Evolutionary conservation across 495 filamentous ascomycete genomes (phyloP).

Genomic region (Penicillium maclennaniae): DNA sequence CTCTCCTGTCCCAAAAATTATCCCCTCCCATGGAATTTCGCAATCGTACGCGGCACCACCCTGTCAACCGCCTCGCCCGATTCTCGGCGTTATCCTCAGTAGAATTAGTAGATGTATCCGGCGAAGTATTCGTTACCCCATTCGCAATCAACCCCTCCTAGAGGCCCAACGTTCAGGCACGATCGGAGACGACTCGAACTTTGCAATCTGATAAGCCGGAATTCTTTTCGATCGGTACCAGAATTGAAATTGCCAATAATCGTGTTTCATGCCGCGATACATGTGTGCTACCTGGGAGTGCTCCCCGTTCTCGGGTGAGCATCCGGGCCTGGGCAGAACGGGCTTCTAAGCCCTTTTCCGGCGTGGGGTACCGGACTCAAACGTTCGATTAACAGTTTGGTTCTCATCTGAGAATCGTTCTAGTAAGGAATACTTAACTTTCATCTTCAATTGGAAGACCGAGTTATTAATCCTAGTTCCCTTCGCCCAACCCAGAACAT

Average conservation of each 20-base stretch:
- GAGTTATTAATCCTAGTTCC: slow-evolving; percentile 14
- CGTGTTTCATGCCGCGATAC: no score
- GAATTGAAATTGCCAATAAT: no score
- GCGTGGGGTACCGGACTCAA: neutral
- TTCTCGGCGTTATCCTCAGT: slow-evolving; percentile 12
- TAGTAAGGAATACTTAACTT: no score
- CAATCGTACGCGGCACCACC: slow-evolving; percentile 65
- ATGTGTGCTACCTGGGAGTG: no score
- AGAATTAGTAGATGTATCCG: slow-evolving; percentile 14
- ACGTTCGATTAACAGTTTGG: no score
- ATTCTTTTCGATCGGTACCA: no score
- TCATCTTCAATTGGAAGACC: slow-evolving; percentile 9
- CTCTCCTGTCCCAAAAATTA: slow-evolving; percentile 49
- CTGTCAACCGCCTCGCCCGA: slow-evolving; percentile 50
- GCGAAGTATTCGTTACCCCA: slow-evolving; percentile 23
- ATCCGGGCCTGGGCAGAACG: slow-evolving; percentile 6
- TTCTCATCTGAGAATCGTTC: no score
- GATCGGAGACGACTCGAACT: no score
- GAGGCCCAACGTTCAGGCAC: slow-evolving; percentile 14
- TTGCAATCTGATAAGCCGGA: neutral
- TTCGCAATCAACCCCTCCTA: slow-evolving; percentile 23
- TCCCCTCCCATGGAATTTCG: slow-evolving; percentile 65
- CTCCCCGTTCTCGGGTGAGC: neutral
- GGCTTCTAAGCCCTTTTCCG: neutral
- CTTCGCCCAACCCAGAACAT: slow-evolving; percentile 13